A percentile compares a stretch with the other conserved stretches of the same genome.
Evolutionary conservation across 2,329 filamentous ascomycete genomes (phyloP).

Genomic region (Sporothrix pallida): DNA sequence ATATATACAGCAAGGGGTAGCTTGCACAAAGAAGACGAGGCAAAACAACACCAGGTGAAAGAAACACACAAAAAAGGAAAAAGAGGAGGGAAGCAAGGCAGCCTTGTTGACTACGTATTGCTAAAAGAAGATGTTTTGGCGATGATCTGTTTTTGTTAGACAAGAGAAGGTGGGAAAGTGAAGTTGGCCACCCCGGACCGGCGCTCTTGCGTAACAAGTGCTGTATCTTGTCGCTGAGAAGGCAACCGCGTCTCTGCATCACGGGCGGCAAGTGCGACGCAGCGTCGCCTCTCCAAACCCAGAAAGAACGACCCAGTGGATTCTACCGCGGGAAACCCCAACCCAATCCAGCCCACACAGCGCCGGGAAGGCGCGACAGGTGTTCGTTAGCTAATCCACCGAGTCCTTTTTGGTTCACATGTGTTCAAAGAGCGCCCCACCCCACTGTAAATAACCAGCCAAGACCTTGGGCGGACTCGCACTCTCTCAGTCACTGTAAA

Average conservation of each 20-base stretch:
- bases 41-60: not conserved
- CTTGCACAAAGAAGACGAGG: slow-evolving; percentile 1
- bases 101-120: slow-evolving; percentile 1
- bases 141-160: not conserved
- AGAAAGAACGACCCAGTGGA: slow-evolving; percentile 14
- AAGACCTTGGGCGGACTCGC: not conserved
- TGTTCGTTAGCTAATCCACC: slow-evolving; percentile 1
- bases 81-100: slow-evolving; percentile 3
- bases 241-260: slow-evolving; percentile 20
- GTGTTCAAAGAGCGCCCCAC: not conserved
- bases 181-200: slow-evolving; percentile 18
- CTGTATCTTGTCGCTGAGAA: not conserved
- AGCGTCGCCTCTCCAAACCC: not conserved
- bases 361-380: slow-evolving; percentile 1
- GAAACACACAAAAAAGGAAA: slow-evolving; percentile 3
- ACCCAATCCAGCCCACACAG: not conserved
- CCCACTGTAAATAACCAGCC: not conserved
- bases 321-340: slow-evolving; percentile 3
- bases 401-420: not conserved
- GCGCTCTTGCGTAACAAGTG: no score
- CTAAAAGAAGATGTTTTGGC: not conserved
- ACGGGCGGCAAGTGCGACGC: slow-evolving; percentile 19
- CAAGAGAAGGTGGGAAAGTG: slow-evolving; percentile 1
- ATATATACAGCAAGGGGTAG: slow-evolving; percentile 14
- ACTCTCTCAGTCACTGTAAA: not conserved